Percentiles rank a stretch among this genome's conserved stretches.
Conservation (phyloP, 2,329 filamentous ascomycete genomes). For the Gaeumannomyces tritici region DNA sequence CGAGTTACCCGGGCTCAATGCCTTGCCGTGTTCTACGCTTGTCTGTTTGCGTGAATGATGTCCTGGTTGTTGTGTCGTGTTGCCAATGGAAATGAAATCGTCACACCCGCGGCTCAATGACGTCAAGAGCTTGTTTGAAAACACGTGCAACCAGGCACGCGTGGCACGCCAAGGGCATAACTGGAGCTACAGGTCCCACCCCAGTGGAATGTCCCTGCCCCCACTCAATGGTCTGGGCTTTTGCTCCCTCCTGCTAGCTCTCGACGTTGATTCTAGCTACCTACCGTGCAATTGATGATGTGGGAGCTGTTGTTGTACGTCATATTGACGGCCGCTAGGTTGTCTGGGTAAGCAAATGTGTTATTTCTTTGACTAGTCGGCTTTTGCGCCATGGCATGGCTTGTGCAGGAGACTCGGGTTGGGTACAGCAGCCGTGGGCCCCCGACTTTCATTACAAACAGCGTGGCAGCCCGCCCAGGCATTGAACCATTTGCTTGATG, state of each 20-base stretch:
- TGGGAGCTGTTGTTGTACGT: not conserved
- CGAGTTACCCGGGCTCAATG: not conserved
- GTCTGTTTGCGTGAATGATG: not conserved
- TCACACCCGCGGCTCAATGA: not conserved
- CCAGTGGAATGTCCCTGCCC: not conserved
- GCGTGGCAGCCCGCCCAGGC: too few species aligned
- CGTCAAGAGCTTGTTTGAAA: not conserved
- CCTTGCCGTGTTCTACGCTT: too few species aligned
- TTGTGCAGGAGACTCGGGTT: too few species aligned
- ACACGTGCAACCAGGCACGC: not conserved
- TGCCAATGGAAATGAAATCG: not conserved
- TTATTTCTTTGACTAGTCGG: not conserved
- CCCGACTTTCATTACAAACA: too few species aligned
- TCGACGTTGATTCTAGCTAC: too few species aligned
- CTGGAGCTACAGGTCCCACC: not conserved
- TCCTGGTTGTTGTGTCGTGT: not conserved
- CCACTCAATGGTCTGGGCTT: too few species aligned
- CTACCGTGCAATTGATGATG: not conserved
- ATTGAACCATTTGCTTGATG: not conserved
- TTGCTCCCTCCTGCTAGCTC: not conserved
- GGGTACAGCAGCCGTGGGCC: too few species aligned
- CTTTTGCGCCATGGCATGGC: too few species aligned
- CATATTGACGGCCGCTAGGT: not conserved
- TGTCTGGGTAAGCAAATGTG: not conserved
- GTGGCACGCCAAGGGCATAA: too few species aligned